Evolutionary conservation across 306 rosid species (phyloP).

Genomic region (Heteromeles arbutifolia): DNA sequence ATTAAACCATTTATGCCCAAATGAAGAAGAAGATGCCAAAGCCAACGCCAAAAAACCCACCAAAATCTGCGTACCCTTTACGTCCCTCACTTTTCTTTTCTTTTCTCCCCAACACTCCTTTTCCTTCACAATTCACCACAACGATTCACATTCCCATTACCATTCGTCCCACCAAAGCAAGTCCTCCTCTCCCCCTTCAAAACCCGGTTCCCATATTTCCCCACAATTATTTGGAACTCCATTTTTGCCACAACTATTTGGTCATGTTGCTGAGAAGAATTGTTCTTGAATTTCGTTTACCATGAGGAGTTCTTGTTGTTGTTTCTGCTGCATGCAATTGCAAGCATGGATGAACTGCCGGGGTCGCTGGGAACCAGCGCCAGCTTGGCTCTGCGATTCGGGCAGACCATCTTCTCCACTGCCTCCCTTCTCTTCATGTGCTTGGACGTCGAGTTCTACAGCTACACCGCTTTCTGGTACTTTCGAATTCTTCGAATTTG

Average conservation of each 20-base stretch:
- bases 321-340: conserved; percentile 7
- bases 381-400: conserved; percentile 87
- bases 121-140: background rate
- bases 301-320: conserved; percentile 12
- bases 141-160: background rate
- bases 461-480: conserved; percentile 86
- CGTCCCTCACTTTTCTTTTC: conserved; percentile 5
- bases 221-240: background rate
- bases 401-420: conserved; percentile 75
- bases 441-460: conserved; percentile 62
- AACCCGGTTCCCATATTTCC: background rate
- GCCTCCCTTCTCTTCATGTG: conserved; percentile 93
- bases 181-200: background rate
- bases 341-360: conserved; percentile 69
- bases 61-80: conserved; percentile 12
- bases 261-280: conserved; percentile 19
- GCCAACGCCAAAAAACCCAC: conserved; percentile 15
- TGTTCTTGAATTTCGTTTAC: background rate
- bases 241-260: background rate
- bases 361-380: conserved; percentile 94
- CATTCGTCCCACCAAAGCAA: background rate
- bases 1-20: conserved; percentile 3
- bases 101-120: background rate
- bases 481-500: background rate
- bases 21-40: conserved; percentile 13